Evolutionary conservation across 192 early-diverging fungal species (phyloP).

Genomic region (Irineochytrium annulatum): DNA sequence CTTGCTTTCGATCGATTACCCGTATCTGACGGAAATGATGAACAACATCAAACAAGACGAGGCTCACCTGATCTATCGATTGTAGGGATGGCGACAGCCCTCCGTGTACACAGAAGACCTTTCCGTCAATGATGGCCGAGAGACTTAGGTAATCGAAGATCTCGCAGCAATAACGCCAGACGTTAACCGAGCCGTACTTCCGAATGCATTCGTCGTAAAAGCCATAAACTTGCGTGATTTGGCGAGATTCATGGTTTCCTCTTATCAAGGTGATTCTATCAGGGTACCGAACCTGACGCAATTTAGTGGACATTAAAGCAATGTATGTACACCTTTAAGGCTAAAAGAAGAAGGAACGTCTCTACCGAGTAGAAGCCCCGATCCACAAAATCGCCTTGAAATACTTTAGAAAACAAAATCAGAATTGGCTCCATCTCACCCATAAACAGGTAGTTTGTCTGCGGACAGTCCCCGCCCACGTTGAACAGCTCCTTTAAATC

Average conservation of each 20-base stretch:
- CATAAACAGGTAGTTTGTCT: constrained; percentile 99
- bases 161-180: constrained; percentile 97
- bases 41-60: not conserved
- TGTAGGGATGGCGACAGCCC: constrained; percentile 92
- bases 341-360: constrained; percentile 92
- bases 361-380: constrained; percentile 98
- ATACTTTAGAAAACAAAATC: not conserved
- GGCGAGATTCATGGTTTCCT: constrained; percentile 97
- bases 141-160: constrained; percentile 96
- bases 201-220: constrained; percentile 99
- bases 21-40: constrained; percentile 33
- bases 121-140: constrained; percentile 92
- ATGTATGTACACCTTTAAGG: constrained; percentile 74
- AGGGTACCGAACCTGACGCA: constrained; percentile 41
- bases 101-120: constrained; percentile 98
- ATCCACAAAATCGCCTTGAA: constrained; percentile 91
- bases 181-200: constrained; percentile 97
- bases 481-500: constrained; percentile 93
- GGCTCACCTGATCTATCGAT: constrained; percentile 82
- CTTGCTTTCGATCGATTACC: constrained; percentile 63
- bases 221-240: constrained; percentile 99
- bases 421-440: constrained; percentile 32
- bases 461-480: constrained; percentile 93
- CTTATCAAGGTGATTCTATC: constrained; percentile 85
- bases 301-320: not conserved